A percentile compares a stretch with the other conserved stretches of the same genome.
These are phyloP conservation scores for Blastocystis sp. DNA, from an alignment of 352 stramenopile genomes.

Conservation along the genomic window DNA sequence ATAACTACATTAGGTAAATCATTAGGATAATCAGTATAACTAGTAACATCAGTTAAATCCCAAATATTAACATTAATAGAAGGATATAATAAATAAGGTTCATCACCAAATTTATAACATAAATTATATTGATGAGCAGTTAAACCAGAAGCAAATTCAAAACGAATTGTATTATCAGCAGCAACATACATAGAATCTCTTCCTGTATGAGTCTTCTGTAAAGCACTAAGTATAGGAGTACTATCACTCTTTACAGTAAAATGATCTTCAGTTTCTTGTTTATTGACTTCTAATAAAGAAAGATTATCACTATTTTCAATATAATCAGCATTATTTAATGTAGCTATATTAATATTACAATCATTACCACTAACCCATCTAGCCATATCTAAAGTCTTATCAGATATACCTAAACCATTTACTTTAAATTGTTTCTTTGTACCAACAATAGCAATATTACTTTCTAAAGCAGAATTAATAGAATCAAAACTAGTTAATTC, in stretches of 20 bases:
- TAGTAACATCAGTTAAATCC: slow-evolving; percentile 16
- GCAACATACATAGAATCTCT: slow-evolving; percentile 12
- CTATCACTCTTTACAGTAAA: not conserved
- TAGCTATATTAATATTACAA: slow-evolving; percentile 20
- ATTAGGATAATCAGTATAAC: slow-evolving; percentile 14
- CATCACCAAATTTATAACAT: slow-evolving; percentile 36
- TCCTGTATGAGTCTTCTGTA: not conserved
- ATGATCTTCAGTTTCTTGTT: not conserved
- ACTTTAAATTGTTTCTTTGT: slow-evolving; percentile 22
- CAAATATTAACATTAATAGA: slow-evolving; percentile 17
- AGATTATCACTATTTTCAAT: not conserved
- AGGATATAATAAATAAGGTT: slow-evolving; percentile 28
- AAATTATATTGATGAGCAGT: slow-evolving; percentile 18
- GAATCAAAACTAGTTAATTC: not conserved
- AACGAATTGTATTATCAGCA: not conserved
- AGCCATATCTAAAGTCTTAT: slow-evolving; percentile 1
- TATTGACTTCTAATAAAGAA: not conserved
- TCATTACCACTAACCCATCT: slow-evolving; percentile 21
- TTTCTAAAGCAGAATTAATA: not conserved
- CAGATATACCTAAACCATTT: not conserved
- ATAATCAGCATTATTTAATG: slow-evolving; percentile 9
- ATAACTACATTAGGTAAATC: slow-evolving; percentile 18
- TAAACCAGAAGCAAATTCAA: slow-evolving; percentile 23
- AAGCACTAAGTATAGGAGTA: not conserved
- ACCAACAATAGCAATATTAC: slow-evolving; percentile 19